Conservation (phyloP, 306 rosid genomes). For the Sicyos baderoa region DNA sequence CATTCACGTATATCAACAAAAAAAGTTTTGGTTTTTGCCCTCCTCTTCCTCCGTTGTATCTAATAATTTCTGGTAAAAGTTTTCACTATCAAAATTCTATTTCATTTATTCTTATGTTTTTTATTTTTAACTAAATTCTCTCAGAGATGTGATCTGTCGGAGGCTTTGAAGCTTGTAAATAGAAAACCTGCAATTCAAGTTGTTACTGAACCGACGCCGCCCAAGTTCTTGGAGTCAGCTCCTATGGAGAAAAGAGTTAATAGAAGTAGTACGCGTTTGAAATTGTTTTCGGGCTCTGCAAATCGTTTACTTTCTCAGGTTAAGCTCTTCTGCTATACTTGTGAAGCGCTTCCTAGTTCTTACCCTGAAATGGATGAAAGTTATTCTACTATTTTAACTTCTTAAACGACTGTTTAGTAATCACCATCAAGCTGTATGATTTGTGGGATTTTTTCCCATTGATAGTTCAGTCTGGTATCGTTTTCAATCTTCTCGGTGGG, state of each 20-base stretch:
- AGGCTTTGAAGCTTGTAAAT: conserved; percentile 34
- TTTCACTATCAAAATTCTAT: background rate
- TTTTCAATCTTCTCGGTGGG: background rate
- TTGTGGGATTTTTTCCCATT: background rate
- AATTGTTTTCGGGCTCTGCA: conserved; percentile 82
- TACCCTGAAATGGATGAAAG: background rate
- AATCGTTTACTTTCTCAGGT: conserved; percentile 86
- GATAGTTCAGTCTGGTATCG: background rate
- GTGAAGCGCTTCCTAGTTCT: background rate
- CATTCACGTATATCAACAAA: too few species aligned
- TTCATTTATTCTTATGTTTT: background rate
- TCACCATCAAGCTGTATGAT: background rate
- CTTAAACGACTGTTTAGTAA: background rate
- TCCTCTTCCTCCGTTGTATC: background rate
- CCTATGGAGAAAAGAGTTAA: conserved; percentile 35
- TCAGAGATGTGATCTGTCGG: conserved; percentile 64
- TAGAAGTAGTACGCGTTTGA: conserved; percentile 45
- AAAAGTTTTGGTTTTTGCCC: background rate
- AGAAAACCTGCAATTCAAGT: conserved; percentile 70
- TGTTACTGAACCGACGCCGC: conserved; percentile 55
- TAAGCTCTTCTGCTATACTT: background rate
- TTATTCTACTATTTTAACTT: background rate
- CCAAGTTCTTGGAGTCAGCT: conserved; percentile 76
- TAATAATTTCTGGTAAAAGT: conserved; percentile 9
- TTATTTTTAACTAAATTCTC: conserved; percentile 3